Conservation (phyloP, 1,139 yeast species). For the Groenewaldozyma sp. region DNA sequence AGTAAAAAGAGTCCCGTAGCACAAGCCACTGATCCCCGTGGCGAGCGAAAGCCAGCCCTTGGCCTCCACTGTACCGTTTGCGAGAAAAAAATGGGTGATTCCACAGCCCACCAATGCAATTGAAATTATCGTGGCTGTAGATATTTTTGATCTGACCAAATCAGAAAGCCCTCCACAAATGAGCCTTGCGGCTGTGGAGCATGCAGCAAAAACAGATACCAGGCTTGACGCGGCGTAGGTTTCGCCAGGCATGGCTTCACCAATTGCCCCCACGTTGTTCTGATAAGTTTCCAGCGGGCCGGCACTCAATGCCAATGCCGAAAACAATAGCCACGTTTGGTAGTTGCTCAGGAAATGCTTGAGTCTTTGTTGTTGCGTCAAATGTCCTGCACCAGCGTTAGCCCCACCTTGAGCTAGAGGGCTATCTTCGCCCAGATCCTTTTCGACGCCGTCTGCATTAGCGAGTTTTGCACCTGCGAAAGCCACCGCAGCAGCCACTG, state of each 20-base stretch:
- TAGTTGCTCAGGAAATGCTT: conserved; percentile 47
- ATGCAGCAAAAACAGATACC: conserved; percentile 45
- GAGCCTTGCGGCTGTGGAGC: conserved; percentile 57
- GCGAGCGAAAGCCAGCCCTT: conserved; percentile 36
- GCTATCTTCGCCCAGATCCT: conserved; percentile 17
- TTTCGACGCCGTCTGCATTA: conserved; percentile 12
- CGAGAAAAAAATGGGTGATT: conserved; percentile 19
- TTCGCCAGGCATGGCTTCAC: conserved; percentile 21
- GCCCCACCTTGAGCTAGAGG: conserved; percentile 24
- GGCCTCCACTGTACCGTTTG: conserved; percentile 11
- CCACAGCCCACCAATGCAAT: conserved; percentile 20
- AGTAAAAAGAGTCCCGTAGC: conserved; percentile 82
- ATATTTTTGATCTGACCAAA: conserved; percentile 20
- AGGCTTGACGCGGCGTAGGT: conserved; percentile 31
- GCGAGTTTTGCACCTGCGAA: conserved; percentile 18
- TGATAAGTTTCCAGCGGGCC: conserved; percentile 88
- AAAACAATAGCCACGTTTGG: conserved; percentile 55
- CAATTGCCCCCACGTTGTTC: conserved; percentile 68
- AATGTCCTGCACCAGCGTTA: conserved; percentile 28
- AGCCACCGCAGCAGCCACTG: conserved; percentile 21
- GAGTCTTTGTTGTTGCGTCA: conserved; percentile 41
- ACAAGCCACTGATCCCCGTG: conserved; percentile 53
- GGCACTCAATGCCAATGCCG: conserved; percentile 55
- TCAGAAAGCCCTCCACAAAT: conserved; percentile 62
- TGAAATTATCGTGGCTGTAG: conserved; percentile 25